Percentiles rank a stretch among this genome's conserved stretches.
Conservation (phyloP, 805 yeast species). For the Clavispora asparagi region DNA sequence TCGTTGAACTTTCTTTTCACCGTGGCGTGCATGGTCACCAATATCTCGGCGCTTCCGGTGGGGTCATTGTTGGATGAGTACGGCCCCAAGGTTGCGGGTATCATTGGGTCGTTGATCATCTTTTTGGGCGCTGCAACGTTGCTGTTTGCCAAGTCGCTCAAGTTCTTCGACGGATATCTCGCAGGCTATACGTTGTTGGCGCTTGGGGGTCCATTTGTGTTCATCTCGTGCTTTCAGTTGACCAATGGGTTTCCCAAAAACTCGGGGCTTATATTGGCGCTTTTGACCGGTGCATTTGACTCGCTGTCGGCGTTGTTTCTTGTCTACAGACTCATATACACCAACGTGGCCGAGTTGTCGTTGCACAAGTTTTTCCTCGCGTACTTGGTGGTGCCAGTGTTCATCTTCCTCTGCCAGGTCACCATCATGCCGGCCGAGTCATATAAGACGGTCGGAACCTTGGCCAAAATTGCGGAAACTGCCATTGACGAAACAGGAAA, state of each 20-base stretch:
- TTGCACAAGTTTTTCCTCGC: constrained; percentile 56
- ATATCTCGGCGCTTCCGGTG: constrained; percentile 75
- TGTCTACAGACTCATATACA: constrained; percentile 63
- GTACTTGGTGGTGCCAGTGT: constrained; percentile 72
- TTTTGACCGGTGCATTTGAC: constrained; percentile 91
- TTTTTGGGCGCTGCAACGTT: constrained; percentile 50
- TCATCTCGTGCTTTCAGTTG: constrained; percentile 84
- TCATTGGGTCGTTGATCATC: constrained; percentile 62
- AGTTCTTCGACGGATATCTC: constrained; percentile 58
- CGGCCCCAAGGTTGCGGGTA: constrained; percentile 79
- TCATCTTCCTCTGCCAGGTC: constrained; percentile 68
- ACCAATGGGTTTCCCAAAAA: constrained; percentile 80
- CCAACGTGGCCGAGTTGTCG: constrained; percentile 33
- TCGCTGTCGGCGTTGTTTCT: constrained; percentile 86
- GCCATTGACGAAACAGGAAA: constrained; percentile 70
- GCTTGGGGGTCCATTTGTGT: constrained; percentile 90
- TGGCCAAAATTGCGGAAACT: constrained; percentile 65
- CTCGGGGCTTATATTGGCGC: constrained; percentile 76
- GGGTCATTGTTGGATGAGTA: constrained; percentile 71
- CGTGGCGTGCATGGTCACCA: constrained; percentile 80
- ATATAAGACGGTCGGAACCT: constrained; percentile 64
- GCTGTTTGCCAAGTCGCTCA: constrained; percentile 32
- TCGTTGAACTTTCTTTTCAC: constrained; percentile 80
- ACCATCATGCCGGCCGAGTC: constrained; percentile 76
- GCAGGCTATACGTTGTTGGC: constrained; percentile 74